Conservation (phyloP, 2,329 filamentous ascomycete genomes). For the Penicillium occitanis region DNA sequence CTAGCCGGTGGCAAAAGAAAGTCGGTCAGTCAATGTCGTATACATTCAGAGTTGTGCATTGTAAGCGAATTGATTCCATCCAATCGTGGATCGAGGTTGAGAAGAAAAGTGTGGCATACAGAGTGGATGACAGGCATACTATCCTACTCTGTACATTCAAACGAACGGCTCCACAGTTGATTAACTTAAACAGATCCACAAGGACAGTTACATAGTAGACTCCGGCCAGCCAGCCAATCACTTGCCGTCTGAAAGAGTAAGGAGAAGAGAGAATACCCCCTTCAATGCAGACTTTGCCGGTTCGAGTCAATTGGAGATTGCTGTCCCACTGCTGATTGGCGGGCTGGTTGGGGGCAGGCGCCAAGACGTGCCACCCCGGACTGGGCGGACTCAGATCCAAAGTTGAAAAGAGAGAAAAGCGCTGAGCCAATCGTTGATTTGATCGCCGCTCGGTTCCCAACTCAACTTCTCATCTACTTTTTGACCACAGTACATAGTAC, state of each 20-base stretch:
- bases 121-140: background rate
- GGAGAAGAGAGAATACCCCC: background rate
- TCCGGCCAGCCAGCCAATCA: background rate
- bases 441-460: background rate
- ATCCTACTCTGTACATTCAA: background rate
- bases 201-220: background rate
- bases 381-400: constrained; percentile 14
- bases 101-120: background rate
- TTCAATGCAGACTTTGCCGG: background rate
- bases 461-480: background rate
- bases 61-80: background rate
- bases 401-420: background rate
- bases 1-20: constrained; percentile 1
- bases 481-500: background rate
- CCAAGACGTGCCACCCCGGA: constrained; percentile 12
- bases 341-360: background rate
- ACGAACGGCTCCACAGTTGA: background rate
- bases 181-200: background rate
- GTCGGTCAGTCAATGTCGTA: background rate
- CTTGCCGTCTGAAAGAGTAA: background rate
- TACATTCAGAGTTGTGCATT: background rate
- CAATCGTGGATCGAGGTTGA: background rate
- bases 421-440: constrained; percentile 9
- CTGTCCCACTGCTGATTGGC: background rate
- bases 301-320: background rate